Conservation (phyloP, 2,329 filamentous ascomycete species). For the Zymoseptoria passerinii region DNA sequence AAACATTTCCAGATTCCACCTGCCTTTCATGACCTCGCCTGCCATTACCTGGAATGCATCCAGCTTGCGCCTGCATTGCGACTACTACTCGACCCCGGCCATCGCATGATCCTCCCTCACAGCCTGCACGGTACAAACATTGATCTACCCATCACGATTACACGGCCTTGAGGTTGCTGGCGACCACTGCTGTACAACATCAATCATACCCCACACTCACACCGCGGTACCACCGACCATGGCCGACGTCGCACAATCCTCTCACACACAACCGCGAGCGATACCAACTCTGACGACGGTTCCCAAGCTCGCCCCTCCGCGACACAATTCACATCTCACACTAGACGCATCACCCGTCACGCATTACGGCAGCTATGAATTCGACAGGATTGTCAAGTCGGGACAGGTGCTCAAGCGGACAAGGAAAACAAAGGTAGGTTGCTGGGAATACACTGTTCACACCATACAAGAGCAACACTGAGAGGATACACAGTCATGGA, state of each 20-base stretch:
- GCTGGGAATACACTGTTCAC: background rate
- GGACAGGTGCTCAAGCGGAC: constrained; percentile 82
- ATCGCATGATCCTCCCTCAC: background rate
- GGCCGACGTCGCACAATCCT: constrained; percentile 17
- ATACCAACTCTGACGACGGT: constrained; percentile 2
- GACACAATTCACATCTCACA: constrained; percentile 30
- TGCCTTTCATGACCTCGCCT: background rate
- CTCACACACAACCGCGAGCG: constrained; percentile 2
- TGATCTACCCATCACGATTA: background rate
- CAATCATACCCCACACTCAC: background rate
- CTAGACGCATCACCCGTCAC: constrained; percentile 74
- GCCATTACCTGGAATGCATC: background rate
- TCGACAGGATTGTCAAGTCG: constrained; percentile 85
- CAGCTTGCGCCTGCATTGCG: background rate
- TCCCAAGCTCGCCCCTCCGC: background rate
- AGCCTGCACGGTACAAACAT: background rate
- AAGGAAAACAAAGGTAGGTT: constrained; percentile 76
- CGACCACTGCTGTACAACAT: background rate
- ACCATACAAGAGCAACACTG: constrained; percentile 10
- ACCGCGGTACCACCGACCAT: constrained; percentile 8
- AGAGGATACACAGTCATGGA: constrained; percentile 63
- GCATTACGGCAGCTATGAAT: constrained; percentile 91
- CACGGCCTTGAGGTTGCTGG: background rate
- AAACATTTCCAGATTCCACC: background rate
- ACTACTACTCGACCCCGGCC: background rate